phyloP scores from a whole-genome alignment of 768 basidiomycete genomes.

The Termitomyces heimii region DNA sequence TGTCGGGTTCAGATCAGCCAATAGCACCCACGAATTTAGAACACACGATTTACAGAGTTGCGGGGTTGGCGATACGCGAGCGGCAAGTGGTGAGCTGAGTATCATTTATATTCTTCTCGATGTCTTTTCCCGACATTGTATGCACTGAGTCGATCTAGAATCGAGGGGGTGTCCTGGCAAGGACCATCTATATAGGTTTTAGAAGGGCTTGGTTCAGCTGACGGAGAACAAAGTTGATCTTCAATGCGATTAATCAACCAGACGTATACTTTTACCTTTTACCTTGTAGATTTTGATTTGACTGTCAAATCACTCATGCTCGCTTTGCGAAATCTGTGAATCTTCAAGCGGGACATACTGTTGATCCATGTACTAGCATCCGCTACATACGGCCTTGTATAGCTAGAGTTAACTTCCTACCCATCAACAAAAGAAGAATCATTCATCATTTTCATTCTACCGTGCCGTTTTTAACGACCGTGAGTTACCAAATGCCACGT shows the following conservation, averaged over 20 bases:
- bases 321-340: too few relatives aligned
- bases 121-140: conserved; percentile 17
- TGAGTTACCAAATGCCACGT: too few relatives aligned
- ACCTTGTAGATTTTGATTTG: too few relatives aligned
- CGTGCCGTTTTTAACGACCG: too few relatives aligned
- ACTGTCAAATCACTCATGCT: too few relatives aligned
- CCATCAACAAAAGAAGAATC: too few relatives aligned
- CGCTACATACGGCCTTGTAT: too few relatives aligned
- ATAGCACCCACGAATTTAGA: neutral
- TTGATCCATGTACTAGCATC: too few relatives aligned
- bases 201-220: neutral
- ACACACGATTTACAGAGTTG: conserved; percentile 36
- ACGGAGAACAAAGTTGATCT: neutral
- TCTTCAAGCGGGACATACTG: too few relatives aligned
- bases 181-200: neutral
- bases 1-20: conserved; percentile 19
- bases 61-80: conserved; percentile 55
- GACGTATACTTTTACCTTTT: too few relatives aligned
- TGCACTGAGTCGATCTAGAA: neutral
- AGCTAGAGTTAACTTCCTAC: too few relatives aligned
- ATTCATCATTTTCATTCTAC: too few relatives aligned
- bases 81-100: conserved; percentile 20
- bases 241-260: neutral
- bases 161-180: neutral
- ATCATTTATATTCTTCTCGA: conserved; percentile 29